Percentiles rank a stretch among this genome's conserved stretches.
These are phyloP conservation scores for Xanthoconium separans DNA, from an alignment of 1,284 basidiomycete species.

Conservation along the genomic window DNA sequence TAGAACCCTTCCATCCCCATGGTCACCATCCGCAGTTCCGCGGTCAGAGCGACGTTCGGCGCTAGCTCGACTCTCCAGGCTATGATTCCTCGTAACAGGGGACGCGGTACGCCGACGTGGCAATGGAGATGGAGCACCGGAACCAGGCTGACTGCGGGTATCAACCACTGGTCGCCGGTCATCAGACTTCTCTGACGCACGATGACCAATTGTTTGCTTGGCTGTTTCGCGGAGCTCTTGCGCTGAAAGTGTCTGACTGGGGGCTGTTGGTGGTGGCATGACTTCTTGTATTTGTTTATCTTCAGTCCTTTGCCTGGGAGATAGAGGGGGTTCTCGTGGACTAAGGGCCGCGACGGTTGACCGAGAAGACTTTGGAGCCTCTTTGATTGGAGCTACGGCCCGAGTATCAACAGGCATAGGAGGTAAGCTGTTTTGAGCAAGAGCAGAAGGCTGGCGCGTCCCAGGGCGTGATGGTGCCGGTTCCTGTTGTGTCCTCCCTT, in stretches of 20 bases:
- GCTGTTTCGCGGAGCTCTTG: conserved; percentile 79
- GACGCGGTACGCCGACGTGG: conserved; percentile 61
- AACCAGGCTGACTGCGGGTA: conserved; percentile 45
- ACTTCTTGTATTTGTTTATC: conserved; percentile 28
- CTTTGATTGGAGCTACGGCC: conserved; percentile 18
- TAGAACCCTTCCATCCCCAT: conserved; percentile 49
- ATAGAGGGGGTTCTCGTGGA: conserved; percentile 41
- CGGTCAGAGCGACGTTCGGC: conserved; percentile 60
- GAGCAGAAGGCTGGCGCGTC: conserved; percentile 16
- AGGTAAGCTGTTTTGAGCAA: conserved; percentile 14
- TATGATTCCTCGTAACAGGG: conserved; percentile 65
- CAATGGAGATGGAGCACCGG: conserved; percentile 52
- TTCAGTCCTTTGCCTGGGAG: conserved; percentile 37
- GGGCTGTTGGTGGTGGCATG: conserved; percentile 78
- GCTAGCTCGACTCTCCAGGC: conserved; percentile 70
- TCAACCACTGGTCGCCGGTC: conserved; percentile 40
- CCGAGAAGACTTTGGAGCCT: conserved; percentile 19
- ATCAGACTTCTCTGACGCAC: conserved; percentile 35
- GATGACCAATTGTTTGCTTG: conserved; percentile 53
- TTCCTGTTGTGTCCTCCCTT: conserved; percentile 26
- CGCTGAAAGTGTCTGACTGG: conserved; percentile 77
- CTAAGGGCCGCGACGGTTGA: conserved; percentile 20
- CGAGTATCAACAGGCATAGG: conserved; percentile 19
- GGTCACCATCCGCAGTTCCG: conserved; percentile 41
- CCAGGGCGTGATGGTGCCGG: conserved; percentile 22